A percentile compares a stretch with the other conserved stretches of the same genome.
These are phyloP conservation scores for Acanthamoeba culbertsoni DNA, from an alignment of 208 protist species.

Conservation along the genomic window DNA sequence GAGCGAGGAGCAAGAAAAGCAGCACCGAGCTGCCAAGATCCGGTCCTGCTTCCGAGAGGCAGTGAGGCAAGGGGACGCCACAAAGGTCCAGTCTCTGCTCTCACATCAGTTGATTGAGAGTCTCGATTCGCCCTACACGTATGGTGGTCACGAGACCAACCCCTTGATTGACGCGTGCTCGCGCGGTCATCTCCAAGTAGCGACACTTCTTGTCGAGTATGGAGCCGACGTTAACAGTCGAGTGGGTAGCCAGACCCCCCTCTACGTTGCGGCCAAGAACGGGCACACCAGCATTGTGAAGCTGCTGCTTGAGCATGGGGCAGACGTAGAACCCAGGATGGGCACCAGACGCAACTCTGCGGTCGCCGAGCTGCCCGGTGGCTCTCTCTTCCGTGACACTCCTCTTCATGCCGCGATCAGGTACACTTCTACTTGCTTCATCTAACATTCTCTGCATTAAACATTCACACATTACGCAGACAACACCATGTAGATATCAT, in stretches of 20 bases:
- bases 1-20: neutral
- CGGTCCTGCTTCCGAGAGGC: neutral
- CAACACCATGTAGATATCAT: neutral
- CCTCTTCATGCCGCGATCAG: neutral
- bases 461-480: neutral
- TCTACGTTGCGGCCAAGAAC: neutral
- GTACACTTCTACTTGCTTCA: neutral
- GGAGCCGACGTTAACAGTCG: neutral
- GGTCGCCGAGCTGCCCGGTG: neutral
- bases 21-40: neutral
- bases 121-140: neutral
- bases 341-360: neutral
- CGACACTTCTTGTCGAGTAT: neutral
- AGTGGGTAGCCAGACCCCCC: neutral
- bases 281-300: neutral
- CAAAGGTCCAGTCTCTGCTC: neutral
- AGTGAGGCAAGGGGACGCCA: neutral
- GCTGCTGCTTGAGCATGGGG: neutral
- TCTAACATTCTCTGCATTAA: neutral
- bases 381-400: neutral
- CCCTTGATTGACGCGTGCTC: neutral
- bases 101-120: neutral
- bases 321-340: neutral
- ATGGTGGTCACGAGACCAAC: neutral
- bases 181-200: neutral